Evolutionary conservation across 345 rosid species (phyloP), one percentile per base, ranked within the genome.

Genomic region (Gossypium ekmanianum): DNA sequence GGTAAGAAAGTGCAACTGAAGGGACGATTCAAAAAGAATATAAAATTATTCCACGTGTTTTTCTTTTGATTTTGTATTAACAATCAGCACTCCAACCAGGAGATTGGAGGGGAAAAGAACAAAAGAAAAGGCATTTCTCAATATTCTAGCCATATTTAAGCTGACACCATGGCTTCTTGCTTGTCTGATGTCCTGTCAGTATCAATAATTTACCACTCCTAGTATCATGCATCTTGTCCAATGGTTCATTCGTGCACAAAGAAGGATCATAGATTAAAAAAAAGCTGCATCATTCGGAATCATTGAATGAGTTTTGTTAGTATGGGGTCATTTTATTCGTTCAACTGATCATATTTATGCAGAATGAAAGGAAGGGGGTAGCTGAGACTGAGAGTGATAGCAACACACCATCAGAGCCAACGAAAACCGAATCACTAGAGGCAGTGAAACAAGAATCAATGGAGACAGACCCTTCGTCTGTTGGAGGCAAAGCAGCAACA

Each of bases 301-400:
- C 39, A 34, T 34, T 34, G 39, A 34, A 34, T 34, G 39, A 4
- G 39, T 34, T 34, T 1, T 34, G 41, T 34, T 34, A 34, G 41
- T 34, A 34, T 34, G 41, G 41, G 41, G 41, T 34, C 41, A 34
- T 34, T 34, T 34, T 34, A 6, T 34, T 34, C 1, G 41, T 34
- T 34, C 41, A 34, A 34, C 41, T 34, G 41, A n/a, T 22, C 24
- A 22, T 7, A 56, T n/a, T 54, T 70, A 14, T 52, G 17, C 74
- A 70, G 74, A 71, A 52, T 29, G 61, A 70, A 70, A 55, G 18
- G 1, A 26, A 71, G 29, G 61, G 62, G 2, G 58, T 62, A 34
- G 48, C 50, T 71, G 63, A 71, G 62, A 41, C n/a, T 34, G 61
- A 71, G 41, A 34, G 41, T 18, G 48, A 54, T 34, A 18, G 41